A percentile compares a stretch with the other conserved stretches of the same genome.
phyloP scores from a whole-genome alignment of 768 basidiomycete species.

The Neoboletus subvelutipes region DNA sequence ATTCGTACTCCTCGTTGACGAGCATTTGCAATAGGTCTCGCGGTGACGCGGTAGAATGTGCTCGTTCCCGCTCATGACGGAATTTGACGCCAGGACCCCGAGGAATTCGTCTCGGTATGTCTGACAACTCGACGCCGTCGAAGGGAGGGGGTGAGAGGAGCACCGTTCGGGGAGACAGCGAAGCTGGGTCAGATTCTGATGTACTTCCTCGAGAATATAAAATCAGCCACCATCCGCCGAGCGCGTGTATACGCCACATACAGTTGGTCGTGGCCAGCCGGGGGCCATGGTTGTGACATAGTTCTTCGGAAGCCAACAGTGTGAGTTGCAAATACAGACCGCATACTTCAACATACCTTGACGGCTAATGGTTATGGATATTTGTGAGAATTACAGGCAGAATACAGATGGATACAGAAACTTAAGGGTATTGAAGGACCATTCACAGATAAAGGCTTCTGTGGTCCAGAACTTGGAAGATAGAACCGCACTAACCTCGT shows the following conservation, averaged over 20 bases:
- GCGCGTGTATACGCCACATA: conserved; percentile 16
- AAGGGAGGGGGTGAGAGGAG: conserved; percentile 29
- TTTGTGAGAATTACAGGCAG: background rate
- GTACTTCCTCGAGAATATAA: conserved; percentile 7
- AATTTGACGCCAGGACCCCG: conserved; percentile 35
- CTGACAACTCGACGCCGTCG: conserved; percentile 3
- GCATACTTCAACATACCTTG: conserved; percentile 7
- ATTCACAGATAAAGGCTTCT: conserved; percentile 14
- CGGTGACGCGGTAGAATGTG: conserved; percentile 29
- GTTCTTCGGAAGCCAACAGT: conserved; percentile 1
- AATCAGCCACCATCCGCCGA: background rate
- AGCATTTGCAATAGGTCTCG: conserved; percentile 35
- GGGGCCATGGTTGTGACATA: conserved; percentile 32
- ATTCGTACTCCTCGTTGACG: conserved; percentile 42
- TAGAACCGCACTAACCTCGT: background rate
- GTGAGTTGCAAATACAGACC: conserved; percentile 6
- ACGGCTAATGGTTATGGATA: background rate
- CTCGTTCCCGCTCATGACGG: conserved; percentile 35
- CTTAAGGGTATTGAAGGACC: background rate
- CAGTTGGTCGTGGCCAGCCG: conserved; percentile 12
- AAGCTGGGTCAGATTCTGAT: conserved; percentile 29
- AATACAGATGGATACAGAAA: background rate
- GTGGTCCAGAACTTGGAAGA: background rate
- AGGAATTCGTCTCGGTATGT: conserved; percentile 5
- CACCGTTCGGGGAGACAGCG: conserved; percentile 28